A percentile compares a stretch with the other conserved stretches of the same genome.
These are phyloP conservation scores for Tetrapisispora phaffii DNA, from an alignment of 805 yeast genomes.

Conservation along the genomic window DNA sequence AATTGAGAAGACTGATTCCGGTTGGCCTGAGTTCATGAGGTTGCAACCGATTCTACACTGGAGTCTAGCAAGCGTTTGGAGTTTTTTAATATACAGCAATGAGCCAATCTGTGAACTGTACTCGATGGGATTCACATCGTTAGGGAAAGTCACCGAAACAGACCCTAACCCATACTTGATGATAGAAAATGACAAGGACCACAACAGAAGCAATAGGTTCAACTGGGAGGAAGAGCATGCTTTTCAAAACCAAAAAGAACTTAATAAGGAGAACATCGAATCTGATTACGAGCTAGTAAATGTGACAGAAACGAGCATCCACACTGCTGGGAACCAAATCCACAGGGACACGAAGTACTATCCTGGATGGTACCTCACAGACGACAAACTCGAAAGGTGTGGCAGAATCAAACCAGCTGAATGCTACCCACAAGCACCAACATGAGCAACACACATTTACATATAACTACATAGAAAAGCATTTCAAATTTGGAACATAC, in stretches of 20 bases:
- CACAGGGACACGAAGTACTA: constrained; percentile 4
- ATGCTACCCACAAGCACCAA: too few relatives aligned
- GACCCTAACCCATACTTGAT: constrained; percentile 55
- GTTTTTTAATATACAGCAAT: constrained; percentile 50
- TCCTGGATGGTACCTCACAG: constrained; percentile 29
- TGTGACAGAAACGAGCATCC: constrained; percentile 5
- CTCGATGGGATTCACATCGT: constrained; percentile 77
- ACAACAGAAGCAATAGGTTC: constrained; percentile 9
- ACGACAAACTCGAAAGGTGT: constrained; percentile 25
- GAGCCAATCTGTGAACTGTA: constrained; percentile 68
- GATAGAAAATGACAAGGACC: constrained; percentile 4
- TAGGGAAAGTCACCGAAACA: constrained; percentile 74
- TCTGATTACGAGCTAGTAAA: constrained; percentile 3
- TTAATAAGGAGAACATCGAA: constrained; percentile 3
- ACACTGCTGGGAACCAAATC: constrained; percentile 6
- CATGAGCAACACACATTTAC: too few relatives aligned
- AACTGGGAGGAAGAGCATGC: constrained; percentile 22
- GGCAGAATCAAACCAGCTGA: constrained; percentile 19
- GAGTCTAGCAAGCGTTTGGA: constrained; percentile 81
- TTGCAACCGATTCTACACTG: constrained; percentile 85
- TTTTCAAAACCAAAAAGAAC: constrained; percentile 2
- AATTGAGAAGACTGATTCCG: constrained; percentile 70
- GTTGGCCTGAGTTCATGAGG: constrained; percentile 84
- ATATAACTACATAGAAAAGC: background rate
- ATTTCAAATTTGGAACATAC: background rate